phyloP scores from a whole-genome alignment of 108 stramenopile genomes.

The Stephanodiscus triporus region DNA sequence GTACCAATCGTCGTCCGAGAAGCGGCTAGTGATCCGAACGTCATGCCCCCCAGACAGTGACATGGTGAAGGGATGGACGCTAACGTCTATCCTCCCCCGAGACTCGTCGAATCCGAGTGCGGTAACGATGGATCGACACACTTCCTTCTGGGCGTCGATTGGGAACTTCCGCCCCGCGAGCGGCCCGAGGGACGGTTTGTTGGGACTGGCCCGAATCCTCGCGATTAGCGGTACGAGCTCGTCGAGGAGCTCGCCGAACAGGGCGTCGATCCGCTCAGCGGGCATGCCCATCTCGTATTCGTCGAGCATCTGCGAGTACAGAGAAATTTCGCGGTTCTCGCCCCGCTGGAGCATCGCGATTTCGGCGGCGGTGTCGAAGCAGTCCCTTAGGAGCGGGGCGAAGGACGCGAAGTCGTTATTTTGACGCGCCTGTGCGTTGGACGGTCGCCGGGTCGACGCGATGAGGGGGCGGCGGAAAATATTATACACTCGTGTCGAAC shows the following conservation, averaged over 20 bases:
- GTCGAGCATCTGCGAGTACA: slow-evolving; percentile 77
- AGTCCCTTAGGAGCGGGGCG: slow-evolving; percentile 52
- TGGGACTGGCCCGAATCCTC: slow-evolving; percentile 47
- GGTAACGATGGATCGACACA: slow-evolving; percentile 63
- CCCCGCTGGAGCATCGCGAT: slow-evolving; percentile 59
- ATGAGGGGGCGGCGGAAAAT: neutral
- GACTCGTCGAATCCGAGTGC: slow-evolving; percentile 73
- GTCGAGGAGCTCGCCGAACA: slow-evolving; percentile 76
- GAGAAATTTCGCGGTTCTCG: slow-evolving; percentile 21
- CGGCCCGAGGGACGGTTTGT: slow-evolving; percentile 41
- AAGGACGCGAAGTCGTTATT: slow-evolving; percentile 66
- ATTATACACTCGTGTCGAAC: neutral
- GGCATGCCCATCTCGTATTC: slow-evolving; percentile 87
- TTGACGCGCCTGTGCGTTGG: slow-evolving; percentile 43
- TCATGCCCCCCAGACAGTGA: slow-evolving; percentile 68
- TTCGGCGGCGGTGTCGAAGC: slow-evolving; percentile 65
- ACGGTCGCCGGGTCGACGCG: neutral
- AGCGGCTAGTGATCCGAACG: slow-evolving; percentile 91
- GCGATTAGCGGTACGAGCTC: slow-evolving; percentile 77
- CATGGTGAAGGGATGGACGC: slow-evolving; percentile 92
- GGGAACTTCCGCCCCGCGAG: slow-evolving; percentile 49
- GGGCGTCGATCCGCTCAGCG: slow-evolving; percentile 60
- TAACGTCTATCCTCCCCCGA: slow-evolving; percentile 83
- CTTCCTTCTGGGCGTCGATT: slow-evolving; percentile 62
- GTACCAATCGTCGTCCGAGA: slow-evolving; percentile 76